Evolutionary conservation across 1,284 basidiomycete species (phyloP), one percentile per base, ranked within the genome.

Genomic region (Trametes versicolor): DNA sequence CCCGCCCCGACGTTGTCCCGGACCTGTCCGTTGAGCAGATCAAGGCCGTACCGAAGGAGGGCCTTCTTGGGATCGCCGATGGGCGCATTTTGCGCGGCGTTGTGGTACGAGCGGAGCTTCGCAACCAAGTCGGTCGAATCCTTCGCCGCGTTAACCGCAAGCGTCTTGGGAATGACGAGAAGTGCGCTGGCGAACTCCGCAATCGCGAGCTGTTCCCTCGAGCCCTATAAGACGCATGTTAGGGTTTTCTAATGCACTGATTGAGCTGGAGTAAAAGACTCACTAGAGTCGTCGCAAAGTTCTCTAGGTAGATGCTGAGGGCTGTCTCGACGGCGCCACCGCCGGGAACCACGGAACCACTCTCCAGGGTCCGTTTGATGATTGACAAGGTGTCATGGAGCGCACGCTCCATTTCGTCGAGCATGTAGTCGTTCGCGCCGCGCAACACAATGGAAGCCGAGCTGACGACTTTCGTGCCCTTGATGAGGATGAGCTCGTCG

Each of bases 341-440:
- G 67, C 98, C 98, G 4, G 98, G 97, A 19, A 99, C 97, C 25
- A 99, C 97, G 17, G 92, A 83, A 10, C 97, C 97, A 72, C 95
- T 97, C 84, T 99, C 98, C 58, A 99, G 83, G 3, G 98, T 99
- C 63, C 98, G 89, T 83, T 99, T 99, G 82, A 99, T 95, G 72
- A 99, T 89, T 48, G 93, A 97, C 62, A 99, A 81, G 0, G 95
- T 94, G 79, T 99, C 98, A 77, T 99, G 98, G 71, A 99, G 80
- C 0, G 96, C 91, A 39, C 98, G 86, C 82, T 99, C 98, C 98
- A 99, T 99, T 84, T 99, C 98, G 79, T 99, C 98, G 70, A 99
- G 83, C 92, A 99, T 95, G 79, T 98, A 99, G 81, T 99, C 98
- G 80, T 99, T 99, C 45, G 98, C 98, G 62, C 98, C 98, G 64